phyloP scores from a whole-genome alignment of 148 eudicot species.

The Arbutus unedo region DNA sequence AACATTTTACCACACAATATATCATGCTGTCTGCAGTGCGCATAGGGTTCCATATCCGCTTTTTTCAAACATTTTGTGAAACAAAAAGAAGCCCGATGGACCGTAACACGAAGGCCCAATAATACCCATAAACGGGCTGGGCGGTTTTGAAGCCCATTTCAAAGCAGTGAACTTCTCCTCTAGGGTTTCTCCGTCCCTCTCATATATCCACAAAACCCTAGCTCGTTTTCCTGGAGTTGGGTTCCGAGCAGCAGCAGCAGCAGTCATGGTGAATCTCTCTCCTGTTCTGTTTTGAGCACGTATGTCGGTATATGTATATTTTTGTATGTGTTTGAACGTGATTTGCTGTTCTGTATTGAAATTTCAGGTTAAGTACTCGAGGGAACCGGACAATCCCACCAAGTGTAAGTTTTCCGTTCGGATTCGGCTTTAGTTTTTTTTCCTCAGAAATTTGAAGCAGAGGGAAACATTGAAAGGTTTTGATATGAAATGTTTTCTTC shows the following conservation, averaged over 20 bases:
- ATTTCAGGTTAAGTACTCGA: conserved; percentile 42
- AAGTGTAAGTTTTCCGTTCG: conserved; percentile 29
- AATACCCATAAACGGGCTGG: not conserved
- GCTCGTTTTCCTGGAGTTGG: not conserved
- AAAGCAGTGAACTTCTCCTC: not conserved
- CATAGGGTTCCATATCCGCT: no score
- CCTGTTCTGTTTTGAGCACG: not conserved
- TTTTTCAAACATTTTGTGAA: not conserved
- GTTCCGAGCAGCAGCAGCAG: conserved; percentile 12
- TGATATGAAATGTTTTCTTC: not conserved
- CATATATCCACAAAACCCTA: not conserved
- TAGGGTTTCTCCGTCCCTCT: not conserved
- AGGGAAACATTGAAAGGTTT: not conserved
- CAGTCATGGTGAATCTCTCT: conserved; percentile 25
- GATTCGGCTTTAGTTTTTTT: conserved; percentile 1
- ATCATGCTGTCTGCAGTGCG: no score
- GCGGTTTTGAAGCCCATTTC: not conserved
- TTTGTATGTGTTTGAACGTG: not conserved
- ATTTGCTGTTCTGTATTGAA: not conserved
- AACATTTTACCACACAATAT: no score
- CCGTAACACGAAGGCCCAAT: not conserved
- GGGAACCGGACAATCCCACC: conserved; percentile 44
- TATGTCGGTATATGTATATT: not conserved
- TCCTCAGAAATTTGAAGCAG: not conserved
- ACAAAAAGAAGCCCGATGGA: not conserved